Evolutionary conservation across 805 yeast genomes (phyloP), one percentile per base, ranked within the genome.

Genomic region (Tetrapisispora nanseiensis): DNA sequence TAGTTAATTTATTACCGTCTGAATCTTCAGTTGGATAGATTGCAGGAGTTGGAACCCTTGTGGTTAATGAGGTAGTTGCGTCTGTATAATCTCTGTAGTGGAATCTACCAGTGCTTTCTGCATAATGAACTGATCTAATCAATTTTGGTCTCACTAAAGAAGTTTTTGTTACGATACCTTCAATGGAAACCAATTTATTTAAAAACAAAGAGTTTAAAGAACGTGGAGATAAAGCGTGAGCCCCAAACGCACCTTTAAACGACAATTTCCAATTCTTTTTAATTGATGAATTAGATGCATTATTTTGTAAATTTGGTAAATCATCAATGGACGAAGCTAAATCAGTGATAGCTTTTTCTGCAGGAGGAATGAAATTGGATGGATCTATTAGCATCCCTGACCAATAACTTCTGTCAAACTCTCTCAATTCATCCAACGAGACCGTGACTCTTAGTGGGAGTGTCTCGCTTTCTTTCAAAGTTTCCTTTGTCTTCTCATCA

Each of bases 121-220:
- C 86, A 61, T 84, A 90, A 65, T 90, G 97, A 23, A 92, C 95
- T 10, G 95, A 86, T 53, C 95, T 75, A 38, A 87, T 73, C 42
- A 90, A 75, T 61, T 90, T 90, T 29, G 98, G 98, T 47, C 97
- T 75, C 33, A 92, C 95, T 44, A 92, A 70, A 1, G 97, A 87
- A 24, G 95, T 89, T 49, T 92, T 73, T 1, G 97, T 90, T 15
- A 92, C 95, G 52, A 92, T 92, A 43, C 98, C 98, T 65, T 92
- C 97, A 20, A 92, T 71, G 1, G 95, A 80, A 34, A 92, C 77
- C 74, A 90, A 68, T 56, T 81, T 80, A 43, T 95, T 86, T 40
- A 92, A 68, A 49, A 76, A 81, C 12, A 72, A 65, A 2, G 97
- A 81, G 45, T 80, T 76, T 44, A 92, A 78, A 3, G 95, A 78